Evolutionary conservation across 2,329 filamentous ascomycete species (phyloP).

Genomic region (Ceratocystis albifundus): DNA sequence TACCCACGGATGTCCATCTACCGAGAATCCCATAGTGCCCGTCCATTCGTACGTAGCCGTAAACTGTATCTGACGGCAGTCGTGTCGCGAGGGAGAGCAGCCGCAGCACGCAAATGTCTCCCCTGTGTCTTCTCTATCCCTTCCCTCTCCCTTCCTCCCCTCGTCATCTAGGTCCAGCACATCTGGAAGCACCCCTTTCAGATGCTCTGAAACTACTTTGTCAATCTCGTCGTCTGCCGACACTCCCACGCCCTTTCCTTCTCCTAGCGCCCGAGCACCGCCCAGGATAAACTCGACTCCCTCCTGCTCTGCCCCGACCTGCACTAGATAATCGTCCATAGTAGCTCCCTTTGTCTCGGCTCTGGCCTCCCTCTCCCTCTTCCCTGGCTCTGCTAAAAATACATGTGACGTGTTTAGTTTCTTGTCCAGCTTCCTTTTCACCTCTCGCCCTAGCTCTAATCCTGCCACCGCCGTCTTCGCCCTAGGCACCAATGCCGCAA

Average conservation of each 20-base stretch:
- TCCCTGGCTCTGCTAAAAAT: conserved; percentile 38
- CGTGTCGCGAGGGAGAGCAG: conserved; percentile 25
- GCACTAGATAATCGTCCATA: conserved; percentile 61
- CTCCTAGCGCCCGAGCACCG: conserved; percentile 50
- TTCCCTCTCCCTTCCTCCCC: background rate
- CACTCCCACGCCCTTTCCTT: conserved; percentile 40
- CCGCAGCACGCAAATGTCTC: no score
- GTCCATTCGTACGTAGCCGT: conserved; percentile 56
- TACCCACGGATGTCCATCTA: conserved; percentile 59
- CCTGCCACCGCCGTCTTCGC: conserved; percentile 23
- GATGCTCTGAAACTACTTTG: conserved; percentile 41
- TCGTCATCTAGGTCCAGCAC: conserved; percentile 29
- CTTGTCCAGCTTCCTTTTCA: no score
- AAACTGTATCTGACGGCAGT: conserved; percentile 36
- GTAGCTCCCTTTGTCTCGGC: conserved; percentile 28
- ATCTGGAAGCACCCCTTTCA: conserved; percentile 37
- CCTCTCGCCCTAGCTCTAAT: conserved; percentile 23
- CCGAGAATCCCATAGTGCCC: conserved; percentile 66
- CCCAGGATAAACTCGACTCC: conserved; percentile 56
- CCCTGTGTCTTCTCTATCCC: background rate
- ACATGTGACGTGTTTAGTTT: conserved; percentile 49
- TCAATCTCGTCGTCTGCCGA: conserved; percentile 51
- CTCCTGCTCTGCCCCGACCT: conserved; percentile 43
- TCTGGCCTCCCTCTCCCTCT: conserved; percentile 22
- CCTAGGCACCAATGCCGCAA: conserved; percentile 54